Percentiles rank a stretch among this genome's conserved stretches.
These are phyloP conservation scores for Schwanniomyces sp. DNA, from an alignment of 805 yeast species.

Conservation along the genomic window DNA sequence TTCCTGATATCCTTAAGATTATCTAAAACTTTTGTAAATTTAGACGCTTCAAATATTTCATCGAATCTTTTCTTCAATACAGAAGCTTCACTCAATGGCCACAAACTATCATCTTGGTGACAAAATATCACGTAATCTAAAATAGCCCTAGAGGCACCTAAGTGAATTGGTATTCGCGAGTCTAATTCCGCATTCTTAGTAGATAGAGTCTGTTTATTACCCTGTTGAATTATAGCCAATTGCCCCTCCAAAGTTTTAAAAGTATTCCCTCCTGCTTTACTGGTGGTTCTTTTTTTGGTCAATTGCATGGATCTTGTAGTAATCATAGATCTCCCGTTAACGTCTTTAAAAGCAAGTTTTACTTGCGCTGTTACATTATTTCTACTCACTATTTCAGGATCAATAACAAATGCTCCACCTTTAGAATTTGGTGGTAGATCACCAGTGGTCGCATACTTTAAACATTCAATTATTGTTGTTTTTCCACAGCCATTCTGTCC, in stretches of 20 bases:
- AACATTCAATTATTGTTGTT: constrained; percentile 92
- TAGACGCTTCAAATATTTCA: constrained; percentile 93
- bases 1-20: constrained; percentile 72
- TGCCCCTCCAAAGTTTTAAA: constrained; percentile 94
- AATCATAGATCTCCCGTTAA: constrained; percentile 75
- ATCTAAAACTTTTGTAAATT: constrained; percentile 88
- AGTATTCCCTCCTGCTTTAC: constrained; percentile 46
- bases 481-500: constrained; percentile 97
- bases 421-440: constrained; percentile 93
- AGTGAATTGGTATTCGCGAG: constrained; percentile 69
- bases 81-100: constrained; percentile 96
- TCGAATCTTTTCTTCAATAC: constrained; percentile 88
- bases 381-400: constrained; percentile 78
- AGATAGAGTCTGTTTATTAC: constrained; percentile 72
- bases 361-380: constrained; percentile 86
- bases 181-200: constrained; percentile 86
- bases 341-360: constrained; percentile 77
- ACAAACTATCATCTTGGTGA: constrained; percentile 93
- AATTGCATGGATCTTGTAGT: constrained; percentile 84
- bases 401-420: constrained; percentile 95
- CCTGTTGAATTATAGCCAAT: constrained; percentile 61
- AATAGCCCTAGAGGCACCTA: constrained; percentile 88
- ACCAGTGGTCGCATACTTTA: constrained; percentile 93
- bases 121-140: constrained; percentile 93
- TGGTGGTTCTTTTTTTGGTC: constrained; percentile 48